These are phyloP conservation scores for Laetiporus sulphureus DNA, from an alignment of 1,284 basidiomycete genomes.

Conservation along the genomic window DNA sequence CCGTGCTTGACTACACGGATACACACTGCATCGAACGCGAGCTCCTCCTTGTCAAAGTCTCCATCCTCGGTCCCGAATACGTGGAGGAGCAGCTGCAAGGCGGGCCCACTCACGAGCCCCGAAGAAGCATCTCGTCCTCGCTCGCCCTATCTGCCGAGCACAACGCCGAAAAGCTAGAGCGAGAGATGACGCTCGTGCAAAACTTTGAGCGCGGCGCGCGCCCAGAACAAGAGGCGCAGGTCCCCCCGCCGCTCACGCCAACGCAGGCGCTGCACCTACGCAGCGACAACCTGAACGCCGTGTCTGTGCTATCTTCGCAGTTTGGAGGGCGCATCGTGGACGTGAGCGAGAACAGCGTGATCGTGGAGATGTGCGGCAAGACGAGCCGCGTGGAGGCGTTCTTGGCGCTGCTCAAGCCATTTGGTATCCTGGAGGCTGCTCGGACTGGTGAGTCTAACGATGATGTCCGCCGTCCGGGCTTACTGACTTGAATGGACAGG, in stretches of 20 bases:
- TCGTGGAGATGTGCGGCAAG: constrained; percentile 95
- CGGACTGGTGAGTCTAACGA: constrained; percentile 57
- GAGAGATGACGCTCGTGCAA: constrained; percentile 64
- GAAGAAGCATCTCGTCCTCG: constrained; percentile 23
- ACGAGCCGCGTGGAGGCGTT: constrained; percentile 90
- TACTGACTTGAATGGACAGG: constrained; percentile 38
- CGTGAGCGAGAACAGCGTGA: constrained; percentile 89
- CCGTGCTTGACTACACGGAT: constrained; percentile 92
- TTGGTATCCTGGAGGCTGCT: constrained; percentile 80
- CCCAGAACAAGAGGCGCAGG: constrained; percentile 15
- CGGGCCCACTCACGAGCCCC: constrained; percentile 76
- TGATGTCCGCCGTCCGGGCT: constrained; percentile 1
- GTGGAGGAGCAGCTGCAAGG: constrained; percentile 84
- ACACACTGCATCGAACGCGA: constrained; percentile 52
- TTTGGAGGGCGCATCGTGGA: constrained; percentile 95
- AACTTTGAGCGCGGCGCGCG: constrained; percentile 58
- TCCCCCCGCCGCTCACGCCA: constrained; percentile 37
- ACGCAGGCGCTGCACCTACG: constrained; percentile 85
- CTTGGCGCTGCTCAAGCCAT: constrained; percentile 87
- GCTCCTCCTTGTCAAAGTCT: constrained; percentile 47
- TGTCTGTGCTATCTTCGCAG: constrained; percentile 81
- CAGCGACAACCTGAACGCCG: constrained; percentile 84
- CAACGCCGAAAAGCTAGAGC: constrained; percentile 52
- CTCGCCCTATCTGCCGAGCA: constrained; percentile 16
- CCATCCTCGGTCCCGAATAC: constrained; percentile 96